phyloP scores from a whole-genome alignment of 202 grass and related monocot species.

The Dendrocalamus latiflorus region DNA sequence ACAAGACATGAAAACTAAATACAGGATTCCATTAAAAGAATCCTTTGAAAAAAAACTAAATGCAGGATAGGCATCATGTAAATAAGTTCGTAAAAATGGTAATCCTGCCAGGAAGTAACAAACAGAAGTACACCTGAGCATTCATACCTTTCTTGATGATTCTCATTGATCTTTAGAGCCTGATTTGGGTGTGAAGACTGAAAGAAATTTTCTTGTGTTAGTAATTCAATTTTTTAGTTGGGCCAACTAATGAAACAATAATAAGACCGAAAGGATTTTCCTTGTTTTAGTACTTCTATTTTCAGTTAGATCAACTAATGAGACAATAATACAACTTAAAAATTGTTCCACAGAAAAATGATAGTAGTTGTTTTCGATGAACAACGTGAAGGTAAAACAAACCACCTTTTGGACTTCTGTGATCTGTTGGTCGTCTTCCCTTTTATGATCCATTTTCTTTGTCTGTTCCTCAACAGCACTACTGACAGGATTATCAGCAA shows the following conservation, averaged over 20 bases:
- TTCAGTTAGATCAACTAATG: background rate
- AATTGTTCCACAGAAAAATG: background rate
- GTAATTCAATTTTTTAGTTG: background rate
- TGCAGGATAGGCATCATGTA: background rate
- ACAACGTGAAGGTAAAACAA: background rate
- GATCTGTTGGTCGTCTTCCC: background rate
- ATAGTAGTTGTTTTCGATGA: background rate
- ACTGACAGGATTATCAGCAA: background rate
- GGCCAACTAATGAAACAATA: background rate
- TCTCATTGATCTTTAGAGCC: background rate
- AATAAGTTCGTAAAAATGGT: background rate
- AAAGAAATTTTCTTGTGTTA: slow-evolving; percentile 10
- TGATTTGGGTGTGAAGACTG: background rate
- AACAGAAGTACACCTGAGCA: background rate
- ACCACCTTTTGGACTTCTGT: background rate
- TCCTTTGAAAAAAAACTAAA: background rate
- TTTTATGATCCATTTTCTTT: background rate
- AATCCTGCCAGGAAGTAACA: background rate
- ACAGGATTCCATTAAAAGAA: background rate
- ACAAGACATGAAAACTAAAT: background rate
- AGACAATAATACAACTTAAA: background rate
- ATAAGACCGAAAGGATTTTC: background rate
- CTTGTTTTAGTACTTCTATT: background rate
- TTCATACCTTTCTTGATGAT: background rate
- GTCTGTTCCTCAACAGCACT: background rate